Evolutionary conservation across 768 basidiomycete species (phyloP).

Genomic region (Rubroboletus satanas): DNA sequence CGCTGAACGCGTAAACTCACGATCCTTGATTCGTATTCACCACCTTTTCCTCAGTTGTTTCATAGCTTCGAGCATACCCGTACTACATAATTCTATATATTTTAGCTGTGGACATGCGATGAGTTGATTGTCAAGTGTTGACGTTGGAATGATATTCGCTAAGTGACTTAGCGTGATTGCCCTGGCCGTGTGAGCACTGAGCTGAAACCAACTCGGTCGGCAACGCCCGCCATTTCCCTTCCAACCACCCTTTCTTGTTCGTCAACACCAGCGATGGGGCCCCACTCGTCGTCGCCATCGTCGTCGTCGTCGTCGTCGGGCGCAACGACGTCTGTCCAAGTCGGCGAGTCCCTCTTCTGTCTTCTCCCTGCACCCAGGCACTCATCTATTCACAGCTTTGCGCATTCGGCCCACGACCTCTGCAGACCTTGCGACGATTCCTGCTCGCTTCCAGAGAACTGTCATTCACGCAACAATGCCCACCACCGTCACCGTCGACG

Average conservation of each 20-base stretch:
- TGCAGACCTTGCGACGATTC: slow-evolving; percentile 82
- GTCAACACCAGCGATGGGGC: slow-evolving; percentile 57
- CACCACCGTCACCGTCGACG: slow-evolving; percentile 82
- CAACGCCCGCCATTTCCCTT: slow-evolving; percentile 29
- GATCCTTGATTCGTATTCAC: slow-evolving; percentile 28
- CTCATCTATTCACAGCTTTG: slow-evolving; percentile 52
- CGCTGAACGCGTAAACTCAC: slow-evolving; percentile 23
- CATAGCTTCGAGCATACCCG: slow-evolving; percentile 31
- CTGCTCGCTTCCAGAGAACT: slow-evolving; percentile 88
- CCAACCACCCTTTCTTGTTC: slow-evolving; percentile 15
- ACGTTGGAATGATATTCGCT: slow-evolving; percentile 1
- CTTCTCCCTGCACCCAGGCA: not conserved
- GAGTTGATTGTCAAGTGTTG: slow-evolving; percentile 1
- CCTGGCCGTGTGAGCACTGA: slow-evolving; percentile 19
- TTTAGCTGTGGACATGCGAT: slow-evolving; percentile 1
- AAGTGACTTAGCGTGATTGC: not conserved
- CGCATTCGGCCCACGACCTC: slow-evolving; percentile 85
- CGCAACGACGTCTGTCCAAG: slow-evolving; percentile 88
- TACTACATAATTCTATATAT: slow-evolving; percentile 33
- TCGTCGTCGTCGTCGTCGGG: slow-evolving; percentile 55
- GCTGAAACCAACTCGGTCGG: slow-evolving; percentile 23
- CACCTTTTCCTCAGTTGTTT: slow-evolving; percentile 14
- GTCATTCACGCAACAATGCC: slow-evolving; percentile 75
- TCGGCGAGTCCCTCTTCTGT: slow-evolving; percentile 57
- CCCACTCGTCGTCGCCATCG: slow-evolving; percentile 56